phyloP scores from a whole-genome alignment of 345 rosid genomes.

The Salix exigua region DNA sequence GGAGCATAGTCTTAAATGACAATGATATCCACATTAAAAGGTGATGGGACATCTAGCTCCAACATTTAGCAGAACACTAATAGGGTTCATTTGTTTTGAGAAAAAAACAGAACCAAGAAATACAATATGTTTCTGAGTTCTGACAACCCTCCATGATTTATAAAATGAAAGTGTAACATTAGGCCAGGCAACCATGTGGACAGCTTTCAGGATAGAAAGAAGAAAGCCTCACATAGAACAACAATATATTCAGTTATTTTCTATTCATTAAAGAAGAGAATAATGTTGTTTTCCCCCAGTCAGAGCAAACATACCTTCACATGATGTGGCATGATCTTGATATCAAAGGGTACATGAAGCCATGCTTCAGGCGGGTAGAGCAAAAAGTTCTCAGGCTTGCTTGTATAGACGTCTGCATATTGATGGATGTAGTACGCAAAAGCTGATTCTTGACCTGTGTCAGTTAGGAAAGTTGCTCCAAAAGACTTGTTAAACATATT shows the following conservation, averaged over 20 bases:
- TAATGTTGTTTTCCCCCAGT: not conserved
- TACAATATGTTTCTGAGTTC: not conserved
- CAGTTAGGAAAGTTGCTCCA: conserved; percentile 93
- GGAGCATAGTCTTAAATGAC: not conserved
- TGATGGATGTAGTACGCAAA: conserved; percentile 94
- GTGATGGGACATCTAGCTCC: not conserved
- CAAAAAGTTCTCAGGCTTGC: conserved; percentile 90
- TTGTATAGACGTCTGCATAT: conserved; percentile 87
- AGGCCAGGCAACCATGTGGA: not conserved
- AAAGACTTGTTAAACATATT: conserved; percentile 85
- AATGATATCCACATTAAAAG: not conserved
- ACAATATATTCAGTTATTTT: not conserved
- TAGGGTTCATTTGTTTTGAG: not conserved
- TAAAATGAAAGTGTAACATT: not conserved
- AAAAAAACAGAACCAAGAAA: not conserved
- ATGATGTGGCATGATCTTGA: conserved; percentile 98
- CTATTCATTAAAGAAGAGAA: not conserved
- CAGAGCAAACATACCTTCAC: conserved; percentile 55
- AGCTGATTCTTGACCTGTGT: conserved; percentile 90
- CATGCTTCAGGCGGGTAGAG: conserved; percentile 80
- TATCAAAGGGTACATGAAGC: conserved; percentile 83
- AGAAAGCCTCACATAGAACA: not conserved
- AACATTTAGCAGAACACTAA: not conserved
- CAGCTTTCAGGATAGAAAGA: not conserved
- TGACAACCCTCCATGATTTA: not conserved